Conservation (phyloP, 169 alveolate genomes). For the Hammondia hammondi region DNA sequence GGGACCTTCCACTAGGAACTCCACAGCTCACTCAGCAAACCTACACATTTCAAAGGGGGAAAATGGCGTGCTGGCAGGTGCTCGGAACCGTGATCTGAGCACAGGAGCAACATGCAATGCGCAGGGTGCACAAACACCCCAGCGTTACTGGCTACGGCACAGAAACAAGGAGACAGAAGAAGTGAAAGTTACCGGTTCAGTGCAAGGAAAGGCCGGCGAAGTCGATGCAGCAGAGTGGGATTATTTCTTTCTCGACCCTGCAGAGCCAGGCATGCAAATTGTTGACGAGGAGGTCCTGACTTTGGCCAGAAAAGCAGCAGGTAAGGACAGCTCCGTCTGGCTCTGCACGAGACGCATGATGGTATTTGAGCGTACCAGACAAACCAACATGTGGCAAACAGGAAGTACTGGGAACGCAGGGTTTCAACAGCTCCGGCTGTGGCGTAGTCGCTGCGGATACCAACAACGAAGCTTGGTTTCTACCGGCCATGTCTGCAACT, state of each 20-base stretch:
- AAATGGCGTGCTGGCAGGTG: too few relatives aligned
- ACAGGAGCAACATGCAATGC: not conserved
- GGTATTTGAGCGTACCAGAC: too few relatives aligned
- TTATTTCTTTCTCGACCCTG: not conserved
- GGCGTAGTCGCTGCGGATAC: too few relatives aligned
- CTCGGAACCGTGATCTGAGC: too few relatives aligned
- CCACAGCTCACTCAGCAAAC: not conserved
- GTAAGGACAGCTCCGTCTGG: not conserved
- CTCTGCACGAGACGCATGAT: too few relatives aligned
- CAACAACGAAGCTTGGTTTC: too few relatives aligned
- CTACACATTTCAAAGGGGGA: not conserved
- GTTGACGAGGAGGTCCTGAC: conserved; percentile 5
- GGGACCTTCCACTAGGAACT: too few relatives aligned
- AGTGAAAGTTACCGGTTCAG: not conserved
- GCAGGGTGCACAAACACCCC: not conserved
- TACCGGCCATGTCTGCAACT: too few relatives aligned
- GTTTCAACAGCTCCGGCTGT: too few relatives aligned
- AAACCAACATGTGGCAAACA: too few relatives aligned
- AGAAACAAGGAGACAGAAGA: not conserved
- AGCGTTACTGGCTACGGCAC: not conserved
- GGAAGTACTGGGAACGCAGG: too few relatives aligned
- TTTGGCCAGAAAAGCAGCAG: not conserved
- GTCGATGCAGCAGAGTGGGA: not conserved
- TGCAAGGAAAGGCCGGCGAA: not conserved
- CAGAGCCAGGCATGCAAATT: not conserved